These are phyloP conservation scores for Tetrapisispora iriomotensis DNA, from an alignment of 805 yeast species.

Conservation along the genomic window DNA sequence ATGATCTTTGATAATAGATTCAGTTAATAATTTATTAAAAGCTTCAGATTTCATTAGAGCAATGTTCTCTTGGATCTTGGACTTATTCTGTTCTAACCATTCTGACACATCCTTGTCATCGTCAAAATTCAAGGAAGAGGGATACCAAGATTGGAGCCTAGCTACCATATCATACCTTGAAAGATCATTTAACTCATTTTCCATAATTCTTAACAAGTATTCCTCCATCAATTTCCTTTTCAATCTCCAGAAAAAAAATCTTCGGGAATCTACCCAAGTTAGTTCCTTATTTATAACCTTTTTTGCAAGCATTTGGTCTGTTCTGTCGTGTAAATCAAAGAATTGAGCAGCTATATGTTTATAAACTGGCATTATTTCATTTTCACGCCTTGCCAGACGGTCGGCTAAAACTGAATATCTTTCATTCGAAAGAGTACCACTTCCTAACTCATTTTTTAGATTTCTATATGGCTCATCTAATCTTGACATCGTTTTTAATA, in stretches of 20 bases:
- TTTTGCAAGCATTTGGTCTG: constrained; percentile 95
- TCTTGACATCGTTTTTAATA: constrained; percentile 81
- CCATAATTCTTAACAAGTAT: constrained; percentile 65
- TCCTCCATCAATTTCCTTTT: constrained; percentile 93
- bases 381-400: constrained; percentile 70
- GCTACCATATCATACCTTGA: constrained; percentile 72
- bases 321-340: constrained; percentile 95
- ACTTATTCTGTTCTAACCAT: constrained; percentile 77
- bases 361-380: constrained; percentile 72
- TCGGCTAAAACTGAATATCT: constrained; percentile 57
- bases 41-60: constrained; percentile 56
- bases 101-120: constrained; percentile 70
- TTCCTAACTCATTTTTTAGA: constrained; percentile 51
- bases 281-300: constrained; percentile 79
- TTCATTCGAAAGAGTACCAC: constrained; percentile 45
- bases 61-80: constrained; percentile 46
- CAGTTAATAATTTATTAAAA: constrained; percentile 52
- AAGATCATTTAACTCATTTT: constrained; percentile 47
- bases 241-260: constrained; percentile 97
- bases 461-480: constrained; percentile 68
- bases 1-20: constrained; percentile 45
- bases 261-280: constrained; percentile 79
- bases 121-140: constrained; percentile 54
- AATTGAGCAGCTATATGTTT: constrained; percentile 88
- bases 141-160: constrained; percentile 79